Base-by-base conservation (phyloP, 2,329 filamentous ascomycete genomes). In the Aspergillus tanneri region DNA sequence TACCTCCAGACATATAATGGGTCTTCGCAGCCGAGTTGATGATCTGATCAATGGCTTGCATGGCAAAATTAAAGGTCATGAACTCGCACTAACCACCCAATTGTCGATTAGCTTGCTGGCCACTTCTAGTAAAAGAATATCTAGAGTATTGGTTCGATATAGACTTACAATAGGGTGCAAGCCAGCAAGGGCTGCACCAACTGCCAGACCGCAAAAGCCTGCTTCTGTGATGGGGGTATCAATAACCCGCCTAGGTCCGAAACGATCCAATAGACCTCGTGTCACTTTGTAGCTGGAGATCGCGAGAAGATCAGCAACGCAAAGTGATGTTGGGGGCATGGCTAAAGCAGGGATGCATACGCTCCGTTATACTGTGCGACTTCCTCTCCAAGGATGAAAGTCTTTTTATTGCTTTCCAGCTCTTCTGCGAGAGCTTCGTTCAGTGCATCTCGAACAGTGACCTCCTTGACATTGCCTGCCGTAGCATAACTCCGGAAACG, bases 61-160 rank as follows among this genome's bases (percentile, higher is more conserved):
- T 99, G 74, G 93, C 92, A 72, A 97, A 97, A 84, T 99, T 99
- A 85, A 96, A 97, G 67, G 93, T 99, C 93, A 99, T 99, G 82
- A 99, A 99, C 79, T 99, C 93, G 83, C 88, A 93, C 89, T 93
- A 55, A 3, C 53, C 37, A 16, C 32, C 14, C 21, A 27, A 37
- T 16, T 35, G 23, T 27, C 40, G n/a, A 21, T 47, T 22, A 40
- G 44, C 18, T n/a, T 22, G n/a, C n/a, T n/a, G n/a, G n/a, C n/a
- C n/a, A n/a, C n/a, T n/a, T n/a, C n/a, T n/a, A n/a, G n/a, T n/a
- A n/a, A 23, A 19, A 11, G 5, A 6, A 23, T 34, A 11, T 32
- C 16, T n/a, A 47, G 9, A n/a, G 22, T 18, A 44, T 24, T 25
- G 24, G 4, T n/a, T 38, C 34, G 35, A 35, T 52, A 21, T 46